phyloP scores from a whole-genome alignment of 2,329 filamentous ascomycete genomes.

The Fusarium xyrophilum region DNA sequence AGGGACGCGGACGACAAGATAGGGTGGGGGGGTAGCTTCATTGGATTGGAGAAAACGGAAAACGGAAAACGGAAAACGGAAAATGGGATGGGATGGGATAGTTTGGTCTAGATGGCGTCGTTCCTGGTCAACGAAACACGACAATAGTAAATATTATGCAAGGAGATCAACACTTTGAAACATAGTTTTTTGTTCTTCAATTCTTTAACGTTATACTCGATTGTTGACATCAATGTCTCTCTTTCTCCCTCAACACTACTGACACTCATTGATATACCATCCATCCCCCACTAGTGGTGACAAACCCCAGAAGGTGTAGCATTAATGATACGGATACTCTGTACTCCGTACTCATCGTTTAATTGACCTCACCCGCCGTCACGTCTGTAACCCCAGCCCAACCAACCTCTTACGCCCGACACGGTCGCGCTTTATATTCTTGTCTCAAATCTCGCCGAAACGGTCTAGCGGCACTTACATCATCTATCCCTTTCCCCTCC shows the following conservation, averaged over 20 bases:
- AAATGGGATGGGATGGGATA: neutral
- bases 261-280: neutral
- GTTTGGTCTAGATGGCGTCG: neutral
- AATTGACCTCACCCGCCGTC: constrained; percentile 1
- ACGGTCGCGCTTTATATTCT: constrained; percentile 24
- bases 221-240: neutral
- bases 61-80: neutral
- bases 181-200: neutral
- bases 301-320: neutral
- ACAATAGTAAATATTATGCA: constrained; percentile 19
- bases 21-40: constrained; percentile 19
- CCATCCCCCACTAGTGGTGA: neutral
- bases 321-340: no score
- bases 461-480: constrained; percentile 15
- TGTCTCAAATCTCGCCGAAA: constrained; percentile 3
- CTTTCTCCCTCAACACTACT: neutral
- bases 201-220: neutral
- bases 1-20: constrained; percentile 32
- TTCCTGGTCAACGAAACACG: constrained; percentile 23
- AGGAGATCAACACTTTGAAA: neutral
- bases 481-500: constrained; percentile 14
- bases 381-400: constrained; percentile 25
- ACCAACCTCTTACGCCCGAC: constrained; percentile 23
- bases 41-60: neutral
- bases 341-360: neutral